Evolutionary conservation across 2,329 filamentous ascomycete genomes (phyloP).

Genomic region (Apiospora hydei): DNA sequence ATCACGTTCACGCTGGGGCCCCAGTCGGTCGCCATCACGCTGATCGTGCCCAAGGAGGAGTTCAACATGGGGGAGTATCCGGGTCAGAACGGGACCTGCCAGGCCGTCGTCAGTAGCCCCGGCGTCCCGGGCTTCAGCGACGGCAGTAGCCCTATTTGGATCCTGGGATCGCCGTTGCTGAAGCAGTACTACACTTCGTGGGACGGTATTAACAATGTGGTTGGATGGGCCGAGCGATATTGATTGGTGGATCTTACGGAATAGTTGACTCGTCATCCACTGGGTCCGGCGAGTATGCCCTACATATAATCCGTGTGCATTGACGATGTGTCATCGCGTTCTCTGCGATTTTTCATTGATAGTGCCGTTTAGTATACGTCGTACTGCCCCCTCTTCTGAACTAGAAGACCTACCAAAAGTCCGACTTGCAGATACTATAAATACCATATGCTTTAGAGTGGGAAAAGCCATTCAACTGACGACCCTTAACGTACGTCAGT

Average conservation of each 20-base stretch:
- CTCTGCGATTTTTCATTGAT: too few species aligned
- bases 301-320: too few species aligned
- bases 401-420: too few species aligned
- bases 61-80: conserved; percentile 46
- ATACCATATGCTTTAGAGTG: too few species aligned
- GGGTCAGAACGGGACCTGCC: conserved; percentile 39
- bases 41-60: conserved; percentile 39
- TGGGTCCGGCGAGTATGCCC: too few species aligned
- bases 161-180: conserved; percentile 43
- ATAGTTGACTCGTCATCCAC: too few species aligned
- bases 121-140: conserved; percentile 30
- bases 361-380: too few species aligned
- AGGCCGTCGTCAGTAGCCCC: conserved; percentile 41
- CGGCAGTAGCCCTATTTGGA: conserved; percentile 36
- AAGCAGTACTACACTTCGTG: conserved; percentile 47
- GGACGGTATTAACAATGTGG: conserved; percentile 38
- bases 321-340: too few species aligned
- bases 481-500: background rate
- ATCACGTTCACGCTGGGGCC: conserved; percentile 42
- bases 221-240: conserved; percentile 33
- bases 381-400: too few species aligned
- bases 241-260: too few species aligned
- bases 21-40: conserved; percentile 17
- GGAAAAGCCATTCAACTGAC: background rate
- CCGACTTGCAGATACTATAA: too few species aligned